phyloP scores from a whole-genome alignment of 306 rosid species.

The Dalbergia cochinchinensis region DNA sequence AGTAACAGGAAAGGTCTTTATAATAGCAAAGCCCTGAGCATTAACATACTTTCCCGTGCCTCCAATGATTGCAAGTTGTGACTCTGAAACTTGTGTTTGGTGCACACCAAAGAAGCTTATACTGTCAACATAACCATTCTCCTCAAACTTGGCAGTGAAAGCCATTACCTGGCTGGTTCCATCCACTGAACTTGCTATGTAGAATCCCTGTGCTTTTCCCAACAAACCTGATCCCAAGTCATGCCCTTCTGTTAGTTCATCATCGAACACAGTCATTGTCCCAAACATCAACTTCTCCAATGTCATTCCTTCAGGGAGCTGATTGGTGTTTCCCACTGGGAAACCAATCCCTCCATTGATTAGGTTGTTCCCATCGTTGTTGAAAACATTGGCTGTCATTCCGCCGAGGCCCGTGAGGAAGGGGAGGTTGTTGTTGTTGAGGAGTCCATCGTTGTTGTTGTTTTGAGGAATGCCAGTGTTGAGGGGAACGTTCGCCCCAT shows the following conservation, averaged over 20 bases:
- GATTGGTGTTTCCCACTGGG: constrained; percentile 56
- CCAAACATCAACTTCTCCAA: constrained; percentile 78
- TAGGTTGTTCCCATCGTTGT: constrained; percentile 56
- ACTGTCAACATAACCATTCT: constrained; percentile 71
- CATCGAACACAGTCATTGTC: constrained; percentile 71
- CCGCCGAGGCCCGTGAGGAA: constrained; percentile 89
- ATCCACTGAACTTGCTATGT: constrained; percentile 82
- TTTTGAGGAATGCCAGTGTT: constrained; percentile 67
- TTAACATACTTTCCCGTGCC: constrained; percentile 83
- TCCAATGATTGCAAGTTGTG: constrained; percentile 84
- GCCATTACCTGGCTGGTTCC: constrained; percentile 82
- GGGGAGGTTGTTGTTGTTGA: constrained; percentile 83
- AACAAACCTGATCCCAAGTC: constrained; percentile 71
- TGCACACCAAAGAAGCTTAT: constrained; percentile 85
- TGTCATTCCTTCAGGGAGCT: constrained; percentile 65
- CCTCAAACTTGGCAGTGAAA: constrained; percentile 78
- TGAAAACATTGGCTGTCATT: constrained; percentile 56
- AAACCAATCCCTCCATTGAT: constrained; percentile 58
- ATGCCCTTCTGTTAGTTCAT: constrained; percentile 68
- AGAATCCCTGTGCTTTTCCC: constrained; percentile 76
- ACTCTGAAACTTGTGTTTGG: constrained; percentile 66
- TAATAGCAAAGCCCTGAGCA: constrained; percentile 68
- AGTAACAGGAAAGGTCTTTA: constrained; percentile 63
- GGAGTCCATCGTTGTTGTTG: constrained; percentile 72
- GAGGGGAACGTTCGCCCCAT: constrained; percentile 75